A percentile compares a stretch with the other conserved stretches of the same genome.
Conservation (phyloP, 140 eudicot genomes). For the Artemisia princeps region DNA sequence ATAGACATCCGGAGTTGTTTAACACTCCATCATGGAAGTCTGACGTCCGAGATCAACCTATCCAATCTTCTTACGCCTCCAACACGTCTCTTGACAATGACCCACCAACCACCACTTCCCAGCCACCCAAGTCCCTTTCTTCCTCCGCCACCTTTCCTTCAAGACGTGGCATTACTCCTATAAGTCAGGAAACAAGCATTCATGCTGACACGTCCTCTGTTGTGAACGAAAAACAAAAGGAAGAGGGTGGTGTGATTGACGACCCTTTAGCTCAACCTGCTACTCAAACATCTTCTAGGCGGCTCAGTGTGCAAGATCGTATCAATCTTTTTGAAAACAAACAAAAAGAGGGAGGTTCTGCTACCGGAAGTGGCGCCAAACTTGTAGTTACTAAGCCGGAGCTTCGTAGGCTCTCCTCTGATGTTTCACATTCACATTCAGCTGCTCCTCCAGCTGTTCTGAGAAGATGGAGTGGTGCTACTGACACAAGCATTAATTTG, state of each 20-base stretch:
- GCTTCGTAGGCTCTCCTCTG: slow-evolving; percentile 62
- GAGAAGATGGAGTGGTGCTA: slow-evolving; percentile 84
- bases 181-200: slow-evolving; percentile 39
- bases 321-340: slow-evolving; percentile 61
- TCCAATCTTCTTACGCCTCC: slow-evolving; percentile 29
- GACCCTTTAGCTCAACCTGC: slow-evolving; percentile 20
- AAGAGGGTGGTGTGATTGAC: background rate
- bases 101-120: slow-evolving; percentile 25
- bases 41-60: slow-evolving; percentile 9
- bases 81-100: slow-evolving; percentile 35
- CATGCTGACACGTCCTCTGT: slow-evolving; percentile 28
- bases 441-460: slow-evolving; percentile 47
- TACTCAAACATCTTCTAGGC: slow-evolving; percentile 38
- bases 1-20: slow-evolving; percentile 52
- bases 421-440: slow-evolving; percentile 32
- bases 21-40: slow-evolving; percentile 33
- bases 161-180: slow-evolving; percentile 16
- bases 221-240: slow-evolving; percentile 34
- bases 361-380: no score
- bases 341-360: slow-evolving; percentile 43
- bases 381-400: slow-evolving; percentile 22
- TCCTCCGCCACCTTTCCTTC: slow-evolving; percentile 33
- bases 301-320: slow-evolving; percentile 79
- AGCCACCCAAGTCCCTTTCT: slow-evolving; percentile 24
- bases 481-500: slow-evolving; percentile 74